Conservation (phyloP, 257 asterid genomes). For the Solanum ossicruentum region DNA sequence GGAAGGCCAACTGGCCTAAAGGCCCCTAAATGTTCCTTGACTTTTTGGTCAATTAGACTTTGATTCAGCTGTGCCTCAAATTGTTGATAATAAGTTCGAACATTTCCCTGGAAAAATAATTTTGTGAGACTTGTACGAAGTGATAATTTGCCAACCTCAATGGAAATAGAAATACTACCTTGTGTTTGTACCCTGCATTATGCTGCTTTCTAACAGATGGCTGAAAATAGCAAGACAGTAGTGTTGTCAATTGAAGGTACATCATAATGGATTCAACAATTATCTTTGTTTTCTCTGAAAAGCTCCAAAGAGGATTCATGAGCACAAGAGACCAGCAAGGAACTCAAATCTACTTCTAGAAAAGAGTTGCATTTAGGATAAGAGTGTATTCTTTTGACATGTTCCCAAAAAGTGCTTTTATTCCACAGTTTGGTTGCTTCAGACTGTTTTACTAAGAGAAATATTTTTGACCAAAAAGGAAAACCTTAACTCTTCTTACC, state of each 20-base stretch:
- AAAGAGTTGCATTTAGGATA: not conserved
- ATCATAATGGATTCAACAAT: not conserved
- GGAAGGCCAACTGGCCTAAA: slow-evolving; percentile 68
- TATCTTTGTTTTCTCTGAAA: not conserved
- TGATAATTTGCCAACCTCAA: not conserved
- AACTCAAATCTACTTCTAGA: not conserved
- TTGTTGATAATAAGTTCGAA: slow-evolving; percentile 78
- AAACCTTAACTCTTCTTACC: not conserved
- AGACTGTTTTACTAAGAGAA: not conserved
- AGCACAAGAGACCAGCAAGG: not conserved
- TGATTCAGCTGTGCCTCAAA: slow-evolving; percentile 94
- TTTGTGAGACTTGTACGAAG: not conserved
- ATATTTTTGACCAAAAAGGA: not conserved
- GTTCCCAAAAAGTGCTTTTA: not conserved
- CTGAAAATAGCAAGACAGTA: slow-evolving; percentile 29
- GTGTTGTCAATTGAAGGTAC: not conserved
- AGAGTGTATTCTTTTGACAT: not conserved
- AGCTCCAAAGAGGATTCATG: not conserved
- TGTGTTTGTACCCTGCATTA: slow-evolving; percentile 94
- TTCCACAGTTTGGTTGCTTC: not conserved
- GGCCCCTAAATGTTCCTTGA: slow-evolving; percentile 91
- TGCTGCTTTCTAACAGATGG: slow-evolving; percentile 98
- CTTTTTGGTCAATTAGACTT: slow-evolving; percentile 86
- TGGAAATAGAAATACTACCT: slow-evolving; percentile 30
- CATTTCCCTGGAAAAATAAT: slow-evolving; percentile 63